Evolutionary conservation across 768 basidiomycete genomes (phyloP).

Genomic region (Kwoniella newhampshirensis): DNA sequence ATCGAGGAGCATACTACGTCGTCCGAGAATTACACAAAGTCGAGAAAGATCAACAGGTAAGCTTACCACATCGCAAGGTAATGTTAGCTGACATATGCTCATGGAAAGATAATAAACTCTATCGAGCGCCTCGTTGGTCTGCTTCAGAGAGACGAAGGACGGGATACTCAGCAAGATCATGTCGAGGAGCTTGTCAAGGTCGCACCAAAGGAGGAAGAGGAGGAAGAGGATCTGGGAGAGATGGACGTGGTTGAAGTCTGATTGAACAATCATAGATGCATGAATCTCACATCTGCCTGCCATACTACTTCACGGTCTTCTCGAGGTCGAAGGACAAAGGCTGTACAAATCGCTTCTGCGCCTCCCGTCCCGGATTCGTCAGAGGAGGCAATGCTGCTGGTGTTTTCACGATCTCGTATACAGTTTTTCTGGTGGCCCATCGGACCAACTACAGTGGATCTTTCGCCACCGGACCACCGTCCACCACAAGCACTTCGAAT

Average conservation of each 20-base stretch:
- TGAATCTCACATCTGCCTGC: too few relatives aligned
- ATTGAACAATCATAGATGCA: not conserved
- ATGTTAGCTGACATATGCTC: not conserved
- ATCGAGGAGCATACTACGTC: slow-evolving; percentile 82
- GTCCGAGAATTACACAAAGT: slow-evolving; percentile 72
- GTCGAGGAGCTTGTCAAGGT: slow-evolving; percentile 66
- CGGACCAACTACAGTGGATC: too few relatives aligned
- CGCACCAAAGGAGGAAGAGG: slow-evolving; percentile 34
- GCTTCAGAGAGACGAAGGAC: slow-evolving; percentile 57
- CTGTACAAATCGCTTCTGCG: too few relatives aligned
- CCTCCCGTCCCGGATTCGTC: too few relatives aligned
- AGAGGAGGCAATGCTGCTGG: too few relatives aligned
- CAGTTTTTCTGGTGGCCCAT: too few relatives aligned
- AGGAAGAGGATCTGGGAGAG: slow-evolving; percentile 64
- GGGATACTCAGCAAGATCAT: slow-evolving; percentile 52
- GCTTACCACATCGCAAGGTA: slow-evolving; percentile 21
- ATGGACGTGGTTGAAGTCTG: slow-evolving; percentile 73
- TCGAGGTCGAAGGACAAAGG: too few relatives aligned
- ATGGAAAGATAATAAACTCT: slow-evolving; percentile 79
- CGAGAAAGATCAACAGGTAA: slow-evolving; percentile 75
- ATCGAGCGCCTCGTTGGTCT: slow-evolving; percentile 84
- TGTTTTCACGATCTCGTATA: too few relatives aligned
- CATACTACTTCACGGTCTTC: too few relatives aligned
- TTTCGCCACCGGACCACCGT: too few relatives aligned
- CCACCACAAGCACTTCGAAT: too few relatives aligned